Evolutionary conservation across 1,139 yeast genomes (phyloP).

Genomic region (Suhomyces wounanorum): DNA sequence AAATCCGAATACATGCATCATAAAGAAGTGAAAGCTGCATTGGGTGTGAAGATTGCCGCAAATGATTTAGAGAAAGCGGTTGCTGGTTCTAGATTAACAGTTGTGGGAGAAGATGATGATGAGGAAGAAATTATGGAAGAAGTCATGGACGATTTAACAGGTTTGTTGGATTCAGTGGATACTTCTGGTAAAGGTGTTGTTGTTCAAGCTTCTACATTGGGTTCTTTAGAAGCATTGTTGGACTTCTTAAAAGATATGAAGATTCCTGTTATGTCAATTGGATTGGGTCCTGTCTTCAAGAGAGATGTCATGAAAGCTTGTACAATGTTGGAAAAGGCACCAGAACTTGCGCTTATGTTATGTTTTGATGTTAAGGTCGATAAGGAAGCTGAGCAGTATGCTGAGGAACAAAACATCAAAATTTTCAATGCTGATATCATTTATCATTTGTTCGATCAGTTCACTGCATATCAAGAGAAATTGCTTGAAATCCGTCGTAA

Average conservation of each 20-base stretch:
- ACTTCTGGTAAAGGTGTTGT: slow-evolving; percentile 94
- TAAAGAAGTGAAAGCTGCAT: slow-evolving; percentile 97
- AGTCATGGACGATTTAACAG: slow-evolving; percentile 97
- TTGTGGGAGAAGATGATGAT: slow-evolving; percentile 96
- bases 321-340: slow-evolving; percentile 95
- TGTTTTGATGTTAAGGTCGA: slow-evolving; percentile 98
- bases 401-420: slow-evolving; percentile 87
- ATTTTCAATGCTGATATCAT: slow-evolving; percentile 95
- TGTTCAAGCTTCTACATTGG: slow-evolving; percentile 97
- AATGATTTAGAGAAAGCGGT: slow-evolving; percentile 97
- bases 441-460: slow-evolving; percentile 93
- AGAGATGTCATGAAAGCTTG: slow-evolving; percentile 98
- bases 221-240: slow-evolving; percentile 93
- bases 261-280: slow-evolving; percentile 98
- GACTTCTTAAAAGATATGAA: slow-evolving; percentile 98
- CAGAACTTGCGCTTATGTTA: slow-evolving; percentile 93
- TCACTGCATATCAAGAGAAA: slow-evolving; percentile 87
- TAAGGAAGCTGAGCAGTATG: slow-evolving; percentile 97
- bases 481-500: slow-evolving; percentile 87
- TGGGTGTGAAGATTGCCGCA: slow-evolving; percentile 98
- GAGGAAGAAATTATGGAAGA: slow-evolving; percentile 98
- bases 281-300: slow-evolving; percentile 96
- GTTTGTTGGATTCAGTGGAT: slow-evolving; percentile 91
- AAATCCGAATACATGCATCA: slow-evolving; percentile 94
- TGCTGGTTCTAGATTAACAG: slow-evolving; percentile 95